A percentile compares a stretch with the other conserved stretches of the same genome.
Evolutionary conservation across 805 yeast genomes (phyloP).

Genomic region (Saturnispora mendoncae): DNA sequence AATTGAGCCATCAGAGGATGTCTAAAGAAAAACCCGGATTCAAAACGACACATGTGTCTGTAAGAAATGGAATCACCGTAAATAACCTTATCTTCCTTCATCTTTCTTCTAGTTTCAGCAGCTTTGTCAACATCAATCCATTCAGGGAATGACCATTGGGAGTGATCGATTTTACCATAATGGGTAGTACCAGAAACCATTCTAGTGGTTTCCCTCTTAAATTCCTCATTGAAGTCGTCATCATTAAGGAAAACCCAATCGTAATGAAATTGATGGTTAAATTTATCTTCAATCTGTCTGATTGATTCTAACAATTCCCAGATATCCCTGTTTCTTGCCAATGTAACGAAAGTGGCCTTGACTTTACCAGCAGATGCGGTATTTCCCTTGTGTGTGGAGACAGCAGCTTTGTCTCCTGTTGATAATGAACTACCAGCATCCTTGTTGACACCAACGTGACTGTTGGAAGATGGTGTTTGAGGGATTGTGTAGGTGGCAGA

Average conservation of each 20-base stretch:
- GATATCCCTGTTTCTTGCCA: conserved; percentile 71
- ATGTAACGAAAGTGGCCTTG: conserved; percentile 72
- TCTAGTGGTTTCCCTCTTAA: conserved; percentile 56
- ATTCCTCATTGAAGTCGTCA: conserved; percentile 73
- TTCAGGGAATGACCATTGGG: conserved; percentile 81
- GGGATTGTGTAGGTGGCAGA: conserved; percentile 24
- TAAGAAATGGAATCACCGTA: conserved; percentile 62
- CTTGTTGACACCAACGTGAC: neutral
- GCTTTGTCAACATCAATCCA: conserved; percentile 71
- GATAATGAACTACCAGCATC: neutral
- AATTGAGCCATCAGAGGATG: conserved; percentile 68
- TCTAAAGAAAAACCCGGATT: conserved; percentile 82
- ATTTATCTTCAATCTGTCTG: conserved; percentile 78
- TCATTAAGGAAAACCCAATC: conserved; percentile 97
- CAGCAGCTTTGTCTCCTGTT: conserved; percentile 11
- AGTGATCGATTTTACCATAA: conserved; percentile 73
- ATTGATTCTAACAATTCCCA: conserved; percentile 55
- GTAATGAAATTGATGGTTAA: conserved; percentile 70
- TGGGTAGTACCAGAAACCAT: conserved; percentile 68
- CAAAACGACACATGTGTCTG: conserved; percentile 90
- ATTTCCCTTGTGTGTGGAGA: conserved; percentile 4
- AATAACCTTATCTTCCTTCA: conserved; percentile 44
- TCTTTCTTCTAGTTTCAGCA: conserved; percentile 43
- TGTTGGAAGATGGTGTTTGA: conserved; percentile 1
- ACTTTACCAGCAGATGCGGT: conserved; percentile 30